A percentile compares a stretch with the other conserved stretches of the same genome.
Conservation (phyloP, 169 alveolate species). For the Eimeria necatrix region DNA sequence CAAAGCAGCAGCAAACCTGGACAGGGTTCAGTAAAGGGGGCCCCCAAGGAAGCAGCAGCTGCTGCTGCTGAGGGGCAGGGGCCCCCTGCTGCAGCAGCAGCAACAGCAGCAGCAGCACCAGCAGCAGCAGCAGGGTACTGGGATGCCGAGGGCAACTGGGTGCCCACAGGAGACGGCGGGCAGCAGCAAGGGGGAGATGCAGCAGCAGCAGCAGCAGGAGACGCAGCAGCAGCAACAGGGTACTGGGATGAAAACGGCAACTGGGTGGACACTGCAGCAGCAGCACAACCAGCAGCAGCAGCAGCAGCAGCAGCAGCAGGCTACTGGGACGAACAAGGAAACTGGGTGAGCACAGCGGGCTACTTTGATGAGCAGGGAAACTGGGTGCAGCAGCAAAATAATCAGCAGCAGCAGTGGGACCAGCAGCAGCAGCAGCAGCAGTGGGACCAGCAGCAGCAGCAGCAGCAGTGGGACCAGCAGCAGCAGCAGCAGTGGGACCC, state of each 20-base stretch:
- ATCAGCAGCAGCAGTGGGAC: too few relatives aligned
- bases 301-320: too few relatives aligned
- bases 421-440: too few relatives aligned
- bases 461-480: too few relatives aligned
- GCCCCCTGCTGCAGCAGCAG: constrained; percentile 11
- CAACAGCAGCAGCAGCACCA: background rate
- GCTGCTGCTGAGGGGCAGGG: background rate
- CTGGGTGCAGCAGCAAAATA: background rate
- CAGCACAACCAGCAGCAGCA: too few relatives aligned
- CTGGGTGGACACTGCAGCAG: background rate
- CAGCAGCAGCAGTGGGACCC: background rate
- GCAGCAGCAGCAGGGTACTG: background rate
- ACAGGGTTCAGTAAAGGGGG: background rate
- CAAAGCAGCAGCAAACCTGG: background rate
- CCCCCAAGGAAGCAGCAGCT: background rate
- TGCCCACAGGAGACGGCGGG: background rate
- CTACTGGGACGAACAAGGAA: background rate
- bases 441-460: too few relatives aligned
- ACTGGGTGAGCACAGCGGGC: background rate
- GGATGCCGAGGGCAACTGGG: background rate
- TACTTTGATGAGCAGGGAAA: background rate
- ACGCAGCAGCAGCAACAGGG: background rate
- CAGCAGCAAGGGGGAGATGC: too few relatives aligned
- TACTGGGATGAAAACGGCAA: background rate
- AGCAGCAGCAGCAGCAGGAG: too few relatives aligned